Percentiles rank a stretch among this genome's conserved stretches.
Conservation (phyloP, 495 filamentous ascomycete species). For the Penicillium turbatum region DNA sequence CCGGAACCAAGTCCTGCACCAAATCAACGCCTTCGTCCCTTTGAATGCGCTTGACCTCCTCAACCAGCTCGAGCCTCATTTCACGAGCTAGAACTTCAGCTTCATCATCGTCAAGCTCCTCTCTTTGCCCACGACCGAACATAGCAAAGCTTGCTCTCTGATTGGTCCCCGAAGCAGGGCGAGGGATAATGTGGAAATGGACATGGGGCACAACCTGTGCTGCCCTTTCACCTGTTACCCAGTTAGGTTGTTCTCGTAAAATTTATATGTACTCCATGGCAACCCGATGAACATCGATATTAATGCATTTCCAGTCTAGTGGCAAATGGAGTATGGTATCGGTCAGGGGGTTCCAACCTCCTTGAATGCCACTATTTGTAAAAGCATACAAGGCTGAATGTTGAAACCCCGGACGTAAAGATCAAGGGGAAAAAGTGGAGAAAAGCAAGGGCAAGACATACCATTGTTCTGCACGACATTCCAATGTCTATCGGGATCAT, state of each 20-base stretch:
- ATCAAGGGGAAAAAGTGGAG: slow-evolving; percentile 2
- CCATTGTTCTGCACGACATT: slow-evolving; percentile 96
- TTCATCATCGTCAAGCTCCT: slow-evolving; percentile 85
- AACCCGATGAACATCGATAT: not conserved
- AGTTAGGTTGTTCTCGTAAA: slow-evolving; percentile 4
- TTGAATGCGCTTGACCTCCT: slow-evolving; percentile 47
- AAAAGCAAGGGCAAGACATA: slow-evolving; percentile 27
- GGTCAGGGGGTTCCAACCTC: not conserved
- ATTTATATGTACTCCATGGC: not conserved
- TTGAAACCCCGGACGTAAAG: not conserved
- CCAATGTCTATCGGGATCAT: slow-evolving; percentile 45
- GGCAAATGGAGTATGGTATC: not conserved
- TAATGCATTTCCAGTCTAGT: not conserved
- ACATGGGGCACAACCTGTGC: slow-evolving; percentile 89
- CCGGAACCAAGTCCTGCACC: slow-evolving; percentile 11
- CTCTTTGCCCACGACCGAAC: slow-evolving; percentile 79
- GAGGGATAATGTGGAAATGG: slow-evolving; percentile 88
- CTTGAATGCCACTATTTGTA: slow-evolving; percentile 1
- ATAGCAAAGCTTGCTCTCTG: slow-evolving; percentile 60
- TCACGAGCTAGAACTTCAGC: slow-evolving; percentile 56
- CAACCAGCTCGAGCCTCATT: slow-evolving; percentile 58
- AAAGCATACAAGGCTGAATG: not conserved
- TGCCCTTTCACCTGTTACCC: slow-evolving; percentile 58
- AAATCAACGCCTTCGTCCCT: slow-evolving; percentile 43
- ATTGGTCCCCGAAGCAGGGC: slow-evolving; percentile 40